These are phyloP conservation scores for Eucalyptus cloeziana DNA, from an alignment of 345 rosid genomes.

Conservation along the genomic window DNA sequence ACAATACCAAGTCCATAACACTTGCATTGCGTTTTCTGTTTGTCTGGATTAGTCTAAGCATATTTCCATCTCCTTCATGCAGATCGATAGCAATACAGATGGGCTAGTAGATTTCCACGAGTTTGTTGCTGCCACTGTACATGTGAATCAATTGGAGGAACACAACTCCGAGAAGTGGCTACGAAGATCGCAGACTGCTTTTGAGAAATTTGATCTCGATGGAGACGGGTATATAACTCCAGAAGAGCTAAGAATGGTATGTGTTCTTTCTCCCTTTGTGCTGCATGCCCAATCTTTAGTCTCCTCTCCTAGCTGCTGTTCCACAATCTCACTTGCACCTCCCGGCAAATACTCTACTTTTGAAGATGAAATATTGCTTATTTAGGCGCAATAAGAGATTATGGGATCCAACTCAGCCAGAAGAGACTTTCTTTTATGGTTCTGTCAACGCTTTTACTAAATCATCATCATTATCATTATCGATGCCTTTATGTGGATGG, in stretches of 20 bases:
- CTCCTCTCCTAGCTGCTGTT: background rate
- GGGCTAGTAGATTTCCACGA: slow-evolving; percentile 40
- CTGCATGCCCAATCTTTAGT: background rate
- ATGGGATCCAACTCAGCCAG: background rate
- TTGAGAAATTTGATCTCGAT: slow-evolving; percentile 37
- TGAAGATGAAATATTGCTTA: background rate
- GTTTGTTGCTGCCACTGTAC: slow-evolving; percentile 44
- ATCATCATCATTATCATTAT: background rate
- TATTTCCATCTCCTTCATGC: background rate
- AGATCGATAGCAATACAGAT: slow-evolving; percentile 44
- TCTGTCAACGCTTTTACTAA: background rate
- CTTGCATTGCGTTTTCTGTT: background rate
- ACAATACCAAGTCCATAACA: background rate
- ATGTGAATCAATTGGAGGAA: slow-evolving; percentile 39
- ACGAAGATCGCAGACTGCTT: slow-evolving; percentile 26
- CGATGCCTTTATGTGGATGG: background rate
- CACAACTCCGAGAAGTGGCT: slow-evolving; percentile 44
- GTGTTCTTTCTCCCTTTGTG: background rate
- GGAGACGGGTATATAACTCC: slow-evolving; percentile 39
- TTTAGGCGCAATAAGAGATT: background rate
- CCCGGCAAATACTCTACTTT: background rate
- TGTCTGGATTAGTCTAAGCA: background rate
- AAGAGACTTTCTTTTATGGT: background rate
- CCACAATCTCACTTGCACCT: background rate
- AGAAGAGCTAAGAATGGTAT: slow-evolving; percentile 41